Evolutionary conservation across 2,329 filamentous ascomycete species (phyloP).

Genomic region (Colletotrichum lini): DNA sequence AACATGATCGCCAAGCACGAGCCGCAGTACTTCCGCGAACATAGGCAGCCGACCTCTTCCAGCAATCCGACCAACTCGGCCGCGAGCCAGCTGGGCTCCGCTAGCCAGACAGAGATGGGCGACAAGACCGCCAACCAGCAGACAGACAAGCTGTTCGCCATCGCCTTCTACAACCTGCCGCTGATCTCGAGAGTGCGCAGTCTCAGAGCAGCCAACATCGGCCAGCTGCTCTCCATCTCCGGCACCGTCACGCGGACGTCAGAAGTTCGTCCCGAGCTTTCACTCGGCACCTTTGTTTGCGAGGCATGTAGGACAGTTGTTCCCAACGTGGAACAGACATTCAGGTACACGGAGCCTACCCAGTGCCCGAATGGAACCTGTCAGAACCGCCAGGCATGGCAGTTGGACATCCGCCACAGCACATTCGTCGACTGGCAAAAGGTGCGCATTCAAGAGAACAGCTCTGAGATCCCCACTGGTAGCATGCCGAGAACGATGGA

Average conservation of each 20-base stretch:
- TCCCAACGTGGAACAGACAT: constrained; percentile 95
- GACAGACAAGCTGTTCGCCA: constrained; percentile 94
- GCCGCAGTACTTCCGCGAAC: constrained; percentile 92
- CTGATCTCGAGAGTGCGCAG: constrained; percentile 89
- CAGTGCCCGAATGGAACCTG: constrained; percentile 93
- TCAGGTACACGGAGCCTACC: constrained; percentile 96
- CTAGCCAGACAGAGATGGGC: constrained; percentile 75
- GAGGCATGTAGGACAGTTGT: constrained; percentile 88
- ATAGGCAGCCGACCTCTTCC: constrained; percentile 85
- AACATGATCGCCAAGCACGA: constrained; percentile 96
- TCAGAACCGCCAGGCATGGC: constrained; percentile 92
- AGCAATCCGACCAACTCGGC: constrained; percentile 80
- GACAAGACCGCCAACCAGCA: constrained; percentile 91
- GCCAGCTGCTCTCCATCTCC: constrained; percentile 93
- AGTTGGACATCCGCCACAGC: constrained; percentile 95
- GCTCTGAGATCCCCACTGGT: constrained; percentile 96
- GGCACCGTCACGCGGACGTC: constrained; percentile 97
- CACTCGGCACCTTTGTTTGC: constrained; percentile 92
- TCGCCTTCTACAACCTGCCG: constrained; percentile 94
- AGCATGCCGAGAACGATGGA: constrained; percentile 99
- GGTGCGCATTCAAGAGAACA: constrained; percentile 97
- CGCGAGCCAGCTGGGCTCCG: constrained; percentile 72
- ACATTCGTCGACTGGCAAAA: constrained; percentile 99
- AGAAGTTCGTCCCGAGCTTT: constrained; percentile 94
- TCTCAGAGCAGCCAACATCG: constrained; percentile 90